A percentile compares a stretch with the other conserved stretches of the same genome.
Conservation (phyloP, 2,329 filamentous ascomycete species). For the Cercospora sp. region DNA sequence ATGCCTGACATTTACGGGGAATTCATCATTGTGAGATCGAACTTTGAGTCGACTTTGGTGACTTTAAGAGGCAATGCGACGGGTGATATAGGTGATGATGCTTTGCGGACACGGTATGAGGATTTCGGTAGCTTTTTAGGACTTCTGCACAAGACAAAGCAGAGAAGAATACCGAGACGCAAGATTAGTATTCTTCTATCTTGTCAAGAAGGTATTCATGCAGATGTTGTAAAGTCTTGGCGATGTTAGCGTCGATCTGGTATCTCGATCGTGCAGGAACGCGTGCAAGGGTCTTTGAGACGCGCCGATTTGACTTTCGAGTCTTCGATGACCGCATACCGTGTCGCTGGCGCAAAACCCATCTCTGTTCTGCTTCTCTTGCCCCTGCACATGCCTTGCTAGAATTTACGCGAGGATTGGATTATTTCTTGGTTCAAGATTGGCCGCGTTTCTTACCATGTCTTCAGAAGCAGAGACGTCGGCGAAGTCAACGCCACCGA, state of each 20-base stretch:
- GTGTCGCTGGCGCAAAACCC: background rate
- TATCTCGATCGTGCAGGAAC: background rate
- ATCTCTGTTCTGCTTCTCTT: constrained; percentile 5
- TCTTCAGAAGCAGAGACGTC: constrained; percentile 26
- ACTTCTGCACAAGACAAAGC: background rate
- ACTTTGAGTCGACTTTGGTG: background rate
- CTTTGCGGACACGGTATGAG: background rate
- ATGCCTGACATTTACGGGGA: background rate
- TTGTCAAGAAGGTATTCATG: background rate
- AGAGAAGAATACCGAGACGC: background rate
- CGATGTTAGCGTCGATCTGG: constrained; percentile 4
- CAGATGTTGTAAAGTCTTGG: background rate
- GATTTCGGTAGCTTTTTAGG: background rate
- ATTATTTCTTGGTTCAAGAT: background rate
- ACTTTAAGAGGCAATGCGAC: background rate
- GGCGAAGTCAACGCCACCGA: constrained; percentile 37
- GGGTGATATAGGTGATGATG: background rate
- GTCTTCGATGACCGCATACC: background rate
- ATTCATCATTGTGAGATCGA: background rate
- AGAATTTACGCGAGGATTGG: background rate
- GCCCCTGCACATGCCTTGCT: background rate
- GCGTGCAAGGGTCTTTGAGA: background rate
- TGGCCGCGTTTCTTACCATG: background rate
- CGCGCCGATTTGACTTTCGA: background rate
- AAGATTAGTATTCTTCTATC: background rate